Conservation (phyloP, 352 stramenopile species). For the Plasmopara viticola region DNA sequence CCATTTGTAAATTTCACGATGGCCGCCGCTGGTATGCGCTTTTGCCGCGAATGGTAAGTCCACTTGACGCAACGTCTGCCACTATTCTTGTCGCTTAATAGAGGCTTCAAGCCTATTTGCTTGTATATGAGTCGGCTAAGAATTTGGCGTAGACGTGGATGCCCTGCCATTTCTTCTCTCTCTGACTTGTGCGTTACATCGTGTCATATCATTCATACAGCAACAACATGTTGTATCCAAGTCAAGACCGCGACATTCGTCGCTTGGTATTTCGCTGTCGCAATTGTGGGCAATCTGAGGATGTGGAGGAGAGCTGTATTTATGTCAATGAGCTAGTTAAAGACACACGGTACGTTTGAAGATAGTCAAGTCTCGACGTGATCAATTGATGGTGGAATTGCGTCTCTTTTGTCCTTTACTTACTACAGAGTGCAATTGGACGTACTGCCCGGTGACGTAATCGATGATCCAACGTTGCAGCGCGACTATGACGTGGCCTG, state of each 20-base stretch:
- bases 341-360: constrained; percentile 60
- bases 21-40: constrained; percentile 80
- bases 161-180: background rate
- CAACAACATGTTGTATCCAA: constrained; percentile 91
- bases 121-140: background rate
- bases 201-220: constrained; percentile 20
- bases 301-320: constrained; percentile 88
- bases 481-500: constrained; percentile 82
- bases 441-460: constrained; percentile 78
- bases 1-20: constrained; percentile 19
- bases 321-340: constrained; percentile 88
- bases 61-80: background rate
- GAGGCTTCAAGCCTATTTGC: background rate
- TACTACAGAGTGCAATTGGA: constrained; percentile 66
- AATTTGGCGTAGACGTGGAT: background rate
- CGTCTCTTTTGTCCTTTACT: too few species aligned
- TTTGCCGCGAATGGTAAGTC: constrained; percentile 83
- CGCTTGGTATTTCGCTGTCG: constrained; percentile 82
- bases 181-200: constrained; percentile 3
- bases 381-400: background rate
- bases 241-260: constrained; percentile 80
- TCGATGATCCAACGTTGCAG: constrained; percentile 85
- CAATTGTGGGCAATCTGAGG: constrained; percentile 81
- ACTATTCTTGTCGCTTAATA: background rate
- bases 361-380: background rate